A percentile compares a stretch with the other conserved stretches of the same genome.
Evolutionary conservation across 129 eudicot species (phyloP).

Genomic region (Glebionis coronaria): DNA sequence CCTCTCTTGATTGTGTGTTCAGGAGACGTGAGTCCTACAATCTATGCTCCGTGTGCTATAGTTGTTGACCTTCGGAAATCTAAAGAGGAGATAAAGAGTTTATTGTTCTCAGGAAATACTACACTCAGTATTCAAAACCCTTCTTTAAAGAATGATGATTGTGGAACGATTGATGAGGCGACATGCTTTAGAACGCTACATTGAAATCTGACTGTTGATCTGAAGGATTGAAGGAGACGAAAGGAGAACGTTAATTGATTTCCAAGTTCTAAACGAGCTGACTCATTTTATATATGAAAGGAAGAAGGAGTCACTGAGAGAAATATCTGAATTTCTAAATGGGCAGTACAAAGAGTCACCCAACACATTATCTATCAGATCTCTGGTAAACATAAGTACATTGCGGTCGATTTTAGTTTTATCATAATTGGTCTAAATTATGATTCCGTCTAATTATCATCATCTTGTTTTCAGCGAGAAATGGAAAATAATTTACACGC

Average conservation of each 20-base stretch:
- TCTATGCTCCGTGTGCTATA: constrained; percentile 35
- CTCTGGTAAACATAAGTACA: too few relatives aligned
- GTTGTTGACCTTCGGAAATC: constrained; percentile 36
- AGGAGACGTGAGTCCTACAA: constrained; percentile 3
- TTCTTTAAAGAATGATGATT: constrained; percentile 9
- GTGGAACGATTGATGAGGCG: neutral
- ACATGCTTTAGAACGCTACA: neutral
- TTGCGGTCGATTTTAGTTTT: too few relatives aligned
- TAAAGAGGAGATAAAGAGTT: constrained; percentile 36
- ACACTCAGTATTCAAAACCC: neutral
- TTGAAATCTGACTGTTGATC: constrained; percentile 9
- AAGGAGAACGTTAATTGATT: constrained; percentile 10
- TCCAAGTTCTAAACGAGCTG: constrained; percentile 13
- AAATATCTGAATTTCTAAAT: too few relatives aligned
- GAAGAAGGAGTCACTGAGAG: too few relatives aligned
- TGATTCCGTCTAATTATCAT: too few relatives aligned
- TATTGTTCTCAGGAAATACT: constrained; percentile 31
- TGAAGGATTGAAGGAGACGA: constrained; percentile 14
- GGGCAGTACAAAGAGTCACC: too few relatives aligned
- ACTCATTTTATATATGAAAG: too few relatives aligned
- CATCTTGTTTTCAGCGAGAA: too few relatives aligned
- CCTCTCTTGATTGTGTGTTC: constrained; percentile 49
- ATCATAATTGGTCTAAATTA: too few relatives aligned
- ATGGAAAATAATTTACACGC: too few relatives aligned
- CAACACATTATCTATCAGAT: too few relatives aligned